A percentile compares a stretch with the other conserved stretches of the same genome.
Evolutionary conservation across 2,329 filamentous ascomycete species (phyloP).

Genomic region (Colletotrichum gigasporum): DNA sequence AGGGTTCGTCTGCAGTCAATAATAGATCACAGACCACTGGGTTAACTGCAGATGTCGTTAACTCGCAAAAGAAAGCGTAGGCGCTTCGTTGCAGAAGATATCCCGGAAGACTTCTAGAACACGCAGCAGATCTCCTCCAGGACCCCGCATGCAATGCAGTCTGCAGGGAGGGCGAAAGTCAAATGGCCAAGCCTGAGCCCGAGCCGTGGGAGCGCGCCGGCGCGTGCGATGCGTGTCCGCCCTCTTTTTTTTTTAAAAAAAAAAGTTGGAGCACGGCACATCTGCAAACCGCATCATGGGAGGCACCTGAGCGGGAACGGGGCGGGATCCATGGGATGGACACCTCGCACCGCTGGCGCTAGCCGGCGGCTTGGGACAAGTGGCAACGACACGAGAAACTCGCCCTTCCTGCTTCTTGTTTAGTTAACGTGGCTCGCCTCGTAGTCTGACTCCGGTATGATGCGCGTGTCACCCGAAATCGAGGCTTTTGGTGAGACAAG

Average conservation of each 20-base stretch:
- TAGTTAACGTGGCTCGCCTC: not conserved
- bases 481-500: constrained; percentile 7
- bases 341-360: constrained; percentile 21
- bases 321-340: constrained; percentile 28
- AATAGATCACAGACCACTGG: not conserved
- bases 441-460: not conserved
- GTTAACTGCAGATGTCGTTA: not conserved
- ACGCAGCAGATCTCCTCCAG: constrained; percentile 16
- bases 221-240: constrained; percentile 5
- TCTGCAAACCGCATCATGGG: constrained; percentile 23
- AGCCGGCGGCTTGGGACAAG: constrained; percentile 23
- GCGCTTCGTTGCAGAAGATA: constrained; percentile 23
- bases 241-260: too few species aligned
- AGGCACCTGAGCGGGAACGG: constrained; percentile 28
- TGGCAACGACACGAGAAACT: not conserved
- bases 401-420: not conserved
- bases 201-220: constrained; percentile 10
- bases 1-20: not conserved
- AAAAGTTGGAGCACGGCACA: constrained; percentile 7
- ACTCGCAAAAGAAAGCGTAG: constrained; percentile 14
- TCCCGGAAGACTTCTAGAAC: constrained; percentile 30
- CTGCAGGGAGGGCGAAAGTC: constrained; percentile 23
- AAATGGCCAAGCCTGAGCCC: constrained; percentile 15
- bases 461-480: constrained; percentile 15
- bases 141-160: constrained; percentile 19